Conservation (phyloP, 208 protist species). For the Angomonas ambiguus region DNA sequence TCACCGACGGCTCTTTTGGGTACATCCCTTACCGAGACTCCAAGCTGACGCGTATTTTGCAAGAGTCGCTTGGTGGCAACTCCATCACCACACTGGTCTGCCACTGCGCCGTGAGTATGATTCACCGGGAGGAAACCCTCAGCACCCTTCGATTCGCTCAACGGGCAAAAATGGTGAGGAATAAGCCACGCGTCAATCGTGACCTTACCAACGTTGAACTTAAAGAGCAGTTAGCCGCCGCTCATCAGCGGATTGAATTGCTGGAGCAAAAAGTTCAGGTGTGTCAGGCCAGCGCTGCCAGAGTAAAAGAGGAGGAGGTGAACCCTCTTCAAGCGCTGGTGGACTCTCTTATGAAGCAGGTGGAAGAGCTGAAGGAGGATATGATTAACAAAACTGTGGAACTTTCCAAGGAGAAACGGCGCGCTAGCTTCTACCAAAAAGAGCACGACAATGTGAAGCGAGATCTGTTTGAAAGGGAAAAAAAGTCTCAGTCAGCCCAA, state of each 20-base stretch:
- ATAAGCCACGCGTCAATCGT: constrained; percentile 42
- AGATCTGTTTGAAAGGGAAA: constrained; percentile 12
- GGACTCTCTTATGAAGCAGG: constrained; percentile 30
- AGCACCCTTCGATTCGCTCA: constrained; percentile 64
- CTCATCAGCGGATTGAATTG: constrained; percentile 34
- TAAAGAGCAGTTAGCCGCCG: constrained; percentile 26
- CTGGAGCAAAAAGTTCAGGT: constrained; percentile 41
- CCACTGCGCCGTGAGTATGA: constrained; percentile 24
- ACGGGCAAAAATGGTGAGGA: constrained; percentile 48
- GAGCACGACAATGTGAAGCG: constrained; percentile 17
- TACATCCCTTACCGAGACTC: constrained; percentile 62
- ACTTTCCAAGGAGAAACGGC: constrained; percentile 24
- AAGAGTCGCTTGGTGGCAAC: constrained; percentile 55
- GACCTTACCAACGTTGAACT: constrained; percentile 41
- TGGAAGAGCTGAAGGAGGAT: constrained; percentile 31
- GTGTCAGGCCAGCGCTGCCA: constrained; percentile 8
- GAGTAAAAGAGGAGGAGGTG: constrained; percentile 13
- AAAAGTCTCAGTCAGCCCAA: constrained; percentile 7
- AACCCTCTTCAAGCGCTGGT: constrained; percentile 25
- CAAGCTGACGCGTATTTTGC: constrained; percentile 75
- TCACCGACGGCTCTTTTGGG: constrained; percentile 48
- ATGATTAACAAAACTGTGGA: constrained; percentile 28
- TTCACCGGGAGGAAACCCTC: constrained; percentile 44
- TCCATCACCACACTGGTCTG: constrained; percentile 55
- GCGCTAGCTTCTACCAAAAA: constrained; percentile 21